Percentiles rank a stretch among this genome's conserved stretches.
phyloP scores from a whole-genome alignment of 164 flowering plant genomes.

The Nymphaea colorata region DNA sequence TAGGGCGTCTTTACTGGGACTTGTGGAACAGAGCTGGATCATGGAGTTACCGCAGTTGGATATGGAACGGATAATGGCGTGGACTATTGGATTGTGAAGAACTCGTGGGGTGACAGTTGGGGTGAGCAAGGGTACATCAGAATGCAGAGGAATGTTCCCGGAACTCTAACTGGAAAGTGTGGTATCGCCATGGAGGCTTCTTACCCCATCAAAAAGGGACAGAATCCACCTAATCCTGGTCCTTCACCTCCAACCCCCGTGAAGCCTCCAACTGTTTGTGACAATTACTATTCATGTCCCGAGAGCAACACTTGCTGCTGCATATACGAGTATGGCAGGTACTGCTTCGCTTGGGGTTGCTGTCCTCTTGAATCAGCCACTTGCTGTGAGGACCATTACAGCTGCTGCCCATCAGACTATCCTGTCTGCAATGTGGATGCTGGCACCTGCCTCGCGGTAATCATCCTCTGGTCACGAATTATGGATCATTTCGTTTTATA shows the following conservation, averaged over 20 bases:
- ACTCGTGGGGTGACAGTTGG: conserved; percentile 77
- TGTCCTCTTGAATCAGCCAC: conserved; percentile 87
- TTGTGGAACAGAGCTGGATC: conserved; percentile 60
- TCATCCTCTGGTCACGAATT: not conserved
- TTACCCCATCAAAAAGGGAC: conserved; percentile 41
- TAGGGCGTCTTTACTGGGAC: conserved; percentile 67
- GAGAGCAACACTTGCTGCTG: conserved; percentile 76
- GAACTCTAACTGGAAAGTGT: conserved; percentile 35
- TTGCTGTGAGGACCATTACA: conserved; percentile 73
- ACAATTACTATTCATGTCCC: conserved; percentile 43
- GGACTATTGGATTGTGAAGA: conserved; percentile 76
- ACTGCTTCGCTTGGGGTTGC: conserved; percentile 90
- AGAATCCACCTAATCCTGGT: conserved; percentile 79
- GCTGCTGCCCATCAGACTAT: conserved; percentile 92
- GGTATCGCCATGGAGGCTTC: conserved; percentile 72
- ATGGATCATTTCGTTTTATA: no score
- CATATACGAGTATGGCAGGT: conserved; percentile 28
- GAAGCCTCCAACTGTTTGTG: conserved; percentile 52
- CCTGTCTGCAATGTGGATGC: conserved; percentile 59
- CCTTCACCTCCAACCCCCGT: conserved; percentile 85
- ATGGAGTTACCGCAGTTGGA: conserved; percentile 66
- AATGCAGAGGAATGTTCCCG: conserved; percentile 39
- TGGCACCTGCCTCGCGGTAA: conserved; percentile 66
- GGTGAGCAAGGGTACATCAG: conserved; percentile 67
- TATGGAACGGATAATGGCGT: conserved; percentile 59